Percentiles rank a stretch among this genome's conserved stretches.
phyloP scores from a whole-genome alignment of 2,329 filamentous ascomycete genomes.

The Alternaria triticina region DNA sequence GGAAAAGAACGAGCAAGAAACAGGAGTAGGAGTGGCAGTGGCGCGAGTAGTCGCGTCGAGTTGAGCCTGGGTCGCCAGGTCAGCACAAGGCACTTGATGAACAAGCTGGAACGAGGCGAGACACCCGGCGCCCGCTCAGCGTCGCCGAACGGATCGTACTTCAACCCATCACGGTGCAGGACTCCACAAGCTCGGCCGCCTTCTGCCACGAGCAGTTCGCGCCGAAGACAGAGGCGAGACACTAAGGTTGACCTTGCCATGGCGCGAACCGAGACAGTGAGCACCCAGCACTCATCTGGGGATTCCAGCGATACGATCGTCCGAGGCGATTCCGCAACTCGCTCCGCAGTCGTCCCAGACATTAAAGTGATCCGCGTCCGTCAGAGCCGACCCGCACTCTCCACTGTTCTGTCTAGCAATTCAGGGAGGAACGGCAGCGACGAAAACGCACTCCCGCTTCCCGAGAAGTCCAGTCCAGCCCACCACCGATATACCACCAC shows the following conservation, averaged over 20 bases:
- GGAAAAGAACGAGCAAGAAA: constrained; percentile 74
- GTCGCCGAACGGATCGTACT: constrained; percentile 47
- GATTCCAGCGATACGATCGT: constrained; percentile 32
- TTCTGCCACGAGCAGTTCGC: constrained; percentile 40
- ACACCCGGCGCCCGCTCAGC: constrained; percentile 44
- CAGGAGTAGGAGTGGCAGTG: constrained; percentile 62
- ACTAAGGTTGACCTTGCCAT: constrained; percentile 30
- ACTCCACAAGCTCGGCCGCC: constrained; percentile 36
- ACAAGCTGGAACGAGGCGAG: constrained; percentile 44
- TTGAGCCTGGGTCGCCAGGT: constrained; percentile 47
- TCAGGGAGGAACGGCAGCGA: constrained; percentile 25
- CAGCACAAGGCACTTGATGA: constrained; percentile 47
- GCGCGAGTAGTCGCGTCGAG: constrained; percentile 50
- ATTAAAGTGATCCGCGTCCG: constrained; percentile 33
- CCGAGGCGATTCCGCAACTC: constrained; percentile 20
- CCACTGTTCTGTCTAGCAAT: constrained; percentile 43
- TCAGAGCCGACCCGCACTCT: constrained; percentile 39
- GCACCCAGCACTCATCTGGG: constrained; percentile 29
- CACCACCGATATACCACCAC: constrained; percentile 26
- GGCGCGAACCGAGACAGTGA: constrained; percentile 27
- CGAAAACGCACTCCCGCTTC: constrained; percentile 23
- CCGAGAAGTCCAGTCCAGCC: constrained; percentile 16
- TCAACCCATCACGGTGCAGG: constrained; percentile 32
- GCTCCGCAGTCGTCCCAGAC: constrained; percentile 17
- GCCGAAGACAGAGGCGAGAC: constrained; percentile 37